phyloP scores from a whole-genome alignment of 1,284 basidiomycete genomes.

The Melampsora americana region DNA sequence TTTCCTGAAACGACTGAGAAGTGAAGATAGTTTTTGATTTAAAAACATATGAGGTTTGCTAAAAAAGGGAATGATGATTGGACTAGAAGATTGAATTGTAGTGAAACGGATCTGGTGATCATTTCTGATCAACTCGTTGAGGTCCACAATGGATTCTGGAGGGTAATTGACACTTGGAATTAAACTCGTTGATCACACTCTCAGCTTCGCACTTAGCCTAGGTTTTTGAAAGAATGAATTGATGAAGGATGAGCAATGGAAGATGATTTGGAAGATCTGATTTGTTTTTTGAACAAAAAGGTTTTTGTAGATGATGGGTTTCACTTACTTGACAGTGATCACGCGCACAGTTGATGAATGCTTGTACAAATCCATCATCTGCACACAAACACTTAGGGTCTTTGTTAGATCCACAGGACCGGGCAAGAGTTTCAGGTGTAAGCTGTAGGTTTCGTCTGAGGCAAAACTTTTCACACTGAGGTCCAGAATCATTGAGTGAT shows the following conservation, averaged over 20 bases:
- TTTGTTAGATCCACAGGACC: neutral
- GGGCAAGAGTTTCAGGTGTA: neutral
- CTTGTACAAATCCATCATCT: neutral
- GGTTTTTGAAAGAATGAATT: neutral
- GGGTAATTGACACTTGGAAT: neutral
- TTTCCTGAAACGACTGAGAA: too few relatives aligned
- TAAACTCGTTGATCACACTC: neutral
- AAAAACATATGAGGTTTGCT: too few relatives aligned
- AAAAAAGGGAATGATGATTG: too few relatives aligned
- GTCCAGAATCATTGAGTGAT: neutral
- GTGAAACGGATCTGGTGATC: too few relatives aligned
- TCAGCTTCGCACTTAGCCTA: neutral
- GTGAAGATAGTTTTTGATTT: too few relatives aligned
- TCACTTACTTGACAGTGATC: neutral
- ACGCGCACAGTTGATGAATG: slow-evolving; percentile 1
- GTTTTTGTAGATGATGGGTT: neutral
- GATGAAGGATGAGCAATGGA: neutral
- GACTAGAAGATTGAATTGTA: too few relatives aligned
- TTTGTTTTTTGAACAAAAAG: neutral
- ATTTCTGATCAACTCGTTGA: neutral
- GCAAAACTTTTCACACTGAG: neutral
- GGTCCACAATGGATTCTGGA: neutral
- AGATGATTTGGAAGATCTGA: neutral
- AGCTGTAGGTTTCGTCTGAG: neutral
- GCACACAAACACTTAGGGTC: neutral